phyloP scores from a whole-genome alignment of 148 eudicot species.

The Silene conica region DNA sequence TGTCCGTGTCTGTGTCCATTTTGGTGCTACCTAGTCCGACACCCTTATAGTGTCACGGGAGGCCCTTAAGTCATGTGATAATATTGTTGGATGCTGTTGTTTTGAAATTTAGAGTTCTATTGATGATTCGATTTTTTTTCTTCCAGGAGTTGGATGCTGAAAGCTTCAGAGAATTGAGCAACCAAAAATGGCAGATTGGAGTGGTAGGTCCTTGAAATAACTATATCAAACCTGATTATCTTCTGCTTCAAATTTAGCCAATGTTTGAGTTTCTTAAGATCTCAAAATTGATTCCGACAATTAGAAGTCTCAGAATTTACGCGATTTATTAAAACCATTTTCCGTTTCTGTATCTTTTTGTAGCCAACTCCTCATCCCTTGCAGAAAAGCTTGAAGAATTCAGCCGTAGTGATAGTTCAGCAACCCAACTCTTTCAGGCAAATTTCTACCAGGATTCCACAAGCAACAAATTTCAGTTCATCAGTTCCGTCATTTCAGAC shows the following conservation, averaged over 20 bases:
- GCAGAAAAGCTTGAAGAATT: conserved; percentile 40
- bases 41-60: too few relatives aligned
- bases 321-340: neutral
- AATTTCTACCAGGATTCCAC: conserved; percentile 9
- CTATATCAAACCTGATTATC: neutral
- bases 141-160: conserved; percentile 88
- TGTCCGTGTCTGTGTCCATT: too few relatives aligned
- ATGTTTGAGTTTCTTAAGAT: neutral
- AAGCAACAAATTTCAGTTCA: conserved; percentile 4
- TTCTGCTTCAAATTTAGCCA: neutral
- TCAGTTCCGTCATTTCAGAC: conserved; percentile 14
- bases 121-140: conserved; percentile 4
- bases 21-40: too few relatives aligned
- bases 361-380: conserved; percentile 51
- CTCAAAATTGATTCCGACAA: neutral
- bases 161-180: conserved; percentile 56
- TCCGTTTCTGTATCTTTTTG: conserved; percentile 12
- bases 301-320: neutral
- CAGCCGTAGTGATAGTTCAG: conserved; percentile 66
- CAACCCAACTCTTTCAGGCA: conserved; percentile 54
- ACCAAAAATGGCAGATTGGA: conserved; percentile 83
- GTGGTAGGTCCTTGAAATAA: conserved; percentile 56
- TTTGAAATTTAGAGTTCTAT: neutral
- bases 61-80: too few relatives aligned
- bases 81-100: neutral